Conservation (phyloP, 495 filamentous ascomycete genomes). For the Aspergillus diversus region DNA sequence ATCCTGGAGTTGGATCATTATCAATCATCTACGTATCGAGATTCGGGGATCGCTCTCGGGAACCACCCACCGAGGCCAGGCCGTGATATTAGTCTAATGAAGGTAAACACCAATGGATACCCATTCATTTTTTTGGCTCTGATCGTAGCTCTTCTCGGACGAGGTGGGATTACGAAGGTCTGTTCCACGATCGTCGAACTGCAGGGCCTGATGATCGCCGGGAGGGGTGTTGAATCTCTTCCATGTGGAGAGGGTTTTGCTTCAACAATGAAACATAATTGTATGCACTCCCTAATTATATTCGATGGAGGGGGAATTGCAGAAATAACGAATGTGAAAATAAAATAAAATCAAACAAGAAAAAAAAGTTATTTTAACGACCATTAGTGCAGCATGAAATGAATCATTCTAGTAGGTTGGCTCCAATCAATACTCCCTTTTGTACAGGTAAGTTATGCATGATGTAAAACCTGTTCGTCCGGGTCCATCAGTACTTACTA, state of each 20-base stretch:
- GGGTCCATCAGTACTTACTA: not conserved
- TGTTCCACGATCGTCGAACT: slow-evolving; percentile 19
- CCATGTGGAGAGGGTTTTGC: slow-evolving; percentile 21
- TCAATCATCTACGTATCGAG: slow-evolving; percentile 13
- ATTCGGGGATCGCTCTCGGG: slow-evolving; percentile 22
- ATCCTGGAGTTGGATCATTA: slow-evolving; percentile 24
- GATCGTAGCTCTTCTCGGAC: slow-evolving; percentile 2
- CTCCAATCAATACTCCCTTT: slow-evolving; percentile 22
- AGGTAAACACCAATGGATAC: slow-evolving; percentile 14
- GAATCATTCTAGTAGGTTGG: not conserved
- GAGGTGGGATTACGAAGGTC: slow-evolving; percentile 8
- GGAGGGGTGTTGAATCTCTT: slow-evolving; percentile 12
- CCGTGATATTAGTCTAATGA: slow-evolving; percentile 16
- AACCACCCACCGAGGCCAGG: not conserved
- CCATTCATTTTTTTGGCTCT: slow-evolving; percentile 11
- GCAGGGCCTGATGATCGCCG: slow-evolving; percentile 26
- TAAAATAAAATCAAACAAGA: not conserved
- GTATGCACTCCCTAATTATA: not conserved
- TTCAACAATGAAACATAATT: slow-evolving; percentile 24
- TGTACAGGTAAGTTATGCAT: slow-evolving; percentile 20
- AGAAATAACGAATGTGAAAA: not conserved
- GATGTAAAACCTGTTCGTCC: slow-evolving; percentile 11
- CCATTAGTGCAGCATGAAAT: slow-evolving; percentile 2
- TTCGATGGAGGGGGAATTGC: not conserved
- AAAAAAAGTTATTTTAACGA: not conserved